A percentile compares a stretch with the other conserved stretches of the same genome.
These are phyloP conservation scores for Alternaria incomplexa DNA, from an alignment of 2,329 filamentous ascomycete genomes.

Conservation along the genomic window DNA sequence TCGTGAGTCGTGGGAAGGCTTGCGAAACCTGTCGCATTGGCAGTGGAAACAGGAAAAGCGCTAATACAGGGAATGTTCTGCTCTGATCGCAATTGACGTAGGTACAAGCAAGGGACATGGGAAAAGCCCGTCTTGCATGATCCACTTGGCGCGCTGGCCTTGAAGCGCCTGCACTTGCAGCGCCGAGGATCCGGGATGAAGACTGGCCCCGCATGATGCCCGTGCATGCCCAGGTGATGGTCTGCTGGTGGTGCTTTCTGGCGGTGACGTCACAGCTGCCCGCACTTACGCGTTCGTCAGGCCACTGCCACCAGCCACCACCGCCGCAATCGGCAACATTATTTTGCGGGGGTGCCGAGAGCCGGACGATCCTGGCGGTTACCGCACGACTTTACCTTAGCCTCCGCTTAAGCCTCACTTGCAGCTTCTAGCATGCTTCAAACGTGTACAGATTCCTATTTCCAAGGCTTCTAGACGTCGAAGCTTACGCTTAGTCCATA, in stretches of 20 bases:
- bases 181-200: conserved; percentile 23
- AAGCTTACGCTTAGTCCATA: not conserved
- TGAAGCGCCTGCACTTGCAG: conserved; percentile 16
- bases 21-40: not conserved
- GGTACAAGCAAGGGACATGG: conserved; percentile 14
- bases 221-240: conserved; percentile 3
- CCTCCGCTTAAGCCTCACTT: not conserved
- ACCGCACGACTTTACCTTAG: not conserved
- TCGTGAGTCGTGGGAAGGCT: not conserved
- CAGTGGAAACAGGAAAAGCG: conserved; percentile 19
- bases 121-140: conserved; percentile 9
- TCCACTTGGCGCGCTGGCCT: conserved; percentile 23
- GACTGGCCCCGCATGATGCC: not conserved
- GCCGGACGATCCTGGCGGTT: conserved; percentile 3
- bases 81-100: conserved; percentile 33
- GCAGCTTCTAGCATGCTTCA: not conserved
- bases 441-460: not conserved
- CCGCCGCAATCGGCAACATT: conserved; percentile 13
- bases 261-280: conserved; percentile 27
- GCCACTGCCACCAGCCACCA: conserved; percentile 12
- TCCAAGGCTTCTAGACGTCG: not conserved
- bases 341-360: conserved; percentile 22
- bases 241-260: conserved; percentile 8
- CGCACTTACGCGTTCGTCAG: conserved; percentile 13
- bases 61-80: conserved; percentile 14